phyloP scores from a whole-genome alignment of 2,329 filamentous ascomycete genomes.

The Curvularia hawaiiensis region DNA sequence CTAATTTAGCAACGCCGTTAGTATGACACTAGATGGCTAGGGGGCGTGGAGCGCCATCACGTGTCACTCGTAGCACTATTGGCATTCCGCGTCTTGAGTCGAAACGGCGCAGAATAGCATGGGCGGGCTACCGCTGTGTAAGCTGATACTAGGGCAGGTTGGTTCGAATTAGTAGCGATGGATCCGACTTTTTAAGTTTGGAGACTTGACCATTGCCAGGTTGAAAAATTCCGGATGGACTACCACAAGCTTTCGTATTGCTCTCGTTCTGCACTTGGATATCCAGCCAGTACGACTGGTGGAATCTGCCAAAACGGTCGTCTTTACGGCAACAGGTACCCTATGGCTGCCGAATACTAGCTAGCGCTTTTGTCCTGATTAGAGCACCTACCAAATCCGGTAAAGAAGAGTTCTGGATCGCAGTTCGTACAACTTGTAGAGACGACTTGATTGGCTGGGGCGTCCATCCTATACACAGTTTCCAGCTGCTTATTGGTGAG shows the following conservation, averaged over 20 bases:
- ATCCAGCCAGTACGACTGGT: neutral
- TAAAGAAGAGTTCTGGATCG: neutral
- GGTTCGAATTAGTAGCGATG: neutral
- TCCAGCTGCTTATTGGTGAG: neutral
- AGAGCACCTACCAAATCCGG: neutral
- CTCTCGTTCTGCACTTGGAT: neutral
- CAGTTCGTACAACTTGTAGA: neutral
- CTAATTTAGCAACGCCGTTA: neutral
- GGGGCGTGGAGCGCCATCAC: neutral
- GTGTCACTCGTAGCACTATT: neutral
- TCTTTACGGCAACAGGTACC: neutral
- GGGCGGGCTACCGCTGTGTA: neutral
- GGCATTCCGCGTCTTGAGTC: neutral
- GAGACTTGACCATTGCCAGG: neutral
- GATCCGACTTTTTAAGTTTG: neutral
- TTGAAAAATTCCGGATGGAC: neutral
- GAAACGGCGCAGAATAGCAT: neutral
- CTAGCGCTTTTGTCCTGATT: neutral
- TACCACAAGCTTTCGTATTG: neutral
- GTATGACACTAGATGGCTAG: neutral
- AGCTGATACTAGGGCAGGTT: neutral
- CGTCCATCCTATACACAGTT: neutral
- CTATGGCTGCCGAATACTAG: neutral
- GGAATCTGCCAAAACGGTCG: neutral
- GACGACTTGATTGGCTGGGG: neutral